Evolutionary conservation across 495 filamentous ascomycete genomes (phyloP).

Genomic region (Penicillium silybi): DNA sequence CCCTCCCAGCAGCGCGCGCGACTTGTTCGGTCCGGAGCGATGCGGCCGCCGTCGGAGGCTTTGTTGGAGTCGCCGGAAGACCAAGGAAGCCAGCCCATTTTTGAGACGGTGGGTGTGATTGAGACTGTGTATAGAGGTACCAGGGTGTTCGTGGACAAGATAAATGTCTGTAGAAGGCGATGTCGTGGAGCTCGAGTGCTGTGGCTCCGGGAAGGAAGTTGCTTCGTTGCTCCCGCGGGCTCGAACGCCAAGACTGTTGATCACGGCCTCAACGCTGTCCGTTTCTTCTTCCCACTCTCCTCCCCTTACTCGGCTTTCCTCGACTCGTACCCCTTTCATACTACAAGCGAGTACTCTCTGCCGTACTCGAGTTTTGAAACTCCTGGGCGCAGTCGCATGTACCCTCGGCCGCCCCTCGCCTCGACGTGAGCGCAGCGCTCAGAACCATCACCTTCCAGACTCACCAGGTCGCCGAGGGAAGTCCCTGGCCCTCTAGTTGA

Average conservation of each 20-base stretch:
- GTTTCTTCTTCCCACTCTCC: slow-evolving; percentile 1
- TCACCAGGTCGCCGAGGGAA: slow-evolving; percentile 5
- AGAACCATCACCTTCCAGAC: neutral
- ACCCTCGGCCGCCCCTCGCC: neutral
- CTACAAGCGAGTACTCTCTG: neutral
- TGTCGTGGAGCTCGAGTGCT: neutral
- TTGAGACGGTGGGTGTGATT: slow-evolving; percentile 17
- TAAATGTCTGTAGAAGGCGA: neutral
- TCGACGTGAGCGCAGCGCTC: slow-evolving; percentile 12
- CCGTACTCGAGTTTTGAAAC: neutral
- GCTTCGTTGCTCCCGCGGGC: slow-evolving; percentile 17
- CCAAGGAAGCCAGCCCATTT: slow-evolving; percentile 45
- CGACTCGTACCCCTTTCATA: neutral
- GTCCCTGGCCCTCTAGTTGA: slow-evolving; percentile 33
- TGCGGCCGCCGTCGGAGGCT: slow-evolving; percentile 58
- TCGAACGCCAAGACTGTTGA: slow-evolving; percentile 26
- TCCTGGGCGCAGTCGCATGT: slow-evolving; percentile 8
- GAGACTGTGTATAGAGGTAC: neutral
- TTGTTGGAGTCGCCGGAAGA: slow-evolving; percentile 40
- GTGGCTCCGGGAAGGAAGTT: neutral
- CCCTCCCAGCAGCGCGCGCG: slow-evolving; percentile 81
- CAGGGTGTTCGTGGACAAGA: neutral
- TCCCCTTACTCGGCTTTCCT: neutral
- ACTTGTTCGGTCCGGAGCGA: slow-evolving; percentile 72
- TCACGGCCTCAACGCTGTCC: slow-evolving; percentile 10